These are phyloP conservation scores for Fusarium secorum DNA, from an alignment of 2,329 filamentous ascomycete genomes.

Conservation along the genomic window DNA sequence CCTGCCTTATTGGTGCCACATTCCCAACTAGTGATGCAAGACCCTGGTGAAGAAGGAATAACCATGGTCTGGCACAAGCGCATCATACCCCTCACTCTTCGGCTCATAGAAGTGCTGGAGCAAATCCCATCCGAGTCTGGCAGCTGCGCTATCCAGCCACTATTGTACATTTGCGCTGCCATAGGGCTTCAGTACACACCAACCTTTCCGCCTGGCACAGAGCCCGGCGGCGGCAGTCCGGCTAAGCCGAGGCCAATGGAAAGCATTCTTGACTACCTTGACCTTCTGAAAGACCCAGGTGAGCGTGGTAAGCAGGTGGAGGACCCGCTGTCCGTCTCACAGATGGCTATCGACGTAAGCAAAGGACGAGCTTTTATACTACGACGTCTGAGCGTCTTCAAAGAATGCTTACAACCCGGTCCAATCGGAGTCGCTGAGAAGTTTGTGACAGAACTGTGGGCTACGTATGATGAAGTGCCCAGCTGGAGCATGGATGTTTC, in stretches of 20 bases:
- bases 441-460: background rate
- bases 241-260: background rate
- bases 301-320: background rate
- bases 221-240: accelerated
- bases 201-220: accelerated
- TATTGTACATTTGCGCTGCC: background rate
- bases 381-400: background rate
- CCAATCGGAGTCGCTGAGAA: background rate
- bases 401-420: background rate
- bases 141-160: background rate
- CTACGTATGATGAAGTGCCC: background rate
- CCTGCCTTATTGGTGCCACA: accelerated
- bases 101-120: background rate
- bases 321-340: background rate
- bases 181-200: background rate
- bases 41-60: accelerated
- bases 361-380: background rate
- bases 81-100: background rate
- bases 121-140: background rate
- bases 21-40: accelerated
- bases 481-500: background rate
- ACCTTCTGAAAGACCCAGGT: background rate
- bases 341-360: background rate
- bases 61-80: background rate
- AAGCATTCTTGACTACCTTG: background rate